Percentiles rank a stretch among this genome's conserved stretches.
Evolutionary conservation across 2,329 filamentous ascomycete species (phyloP).

Genomic region (Paracamarosporium sp.): DNA sequence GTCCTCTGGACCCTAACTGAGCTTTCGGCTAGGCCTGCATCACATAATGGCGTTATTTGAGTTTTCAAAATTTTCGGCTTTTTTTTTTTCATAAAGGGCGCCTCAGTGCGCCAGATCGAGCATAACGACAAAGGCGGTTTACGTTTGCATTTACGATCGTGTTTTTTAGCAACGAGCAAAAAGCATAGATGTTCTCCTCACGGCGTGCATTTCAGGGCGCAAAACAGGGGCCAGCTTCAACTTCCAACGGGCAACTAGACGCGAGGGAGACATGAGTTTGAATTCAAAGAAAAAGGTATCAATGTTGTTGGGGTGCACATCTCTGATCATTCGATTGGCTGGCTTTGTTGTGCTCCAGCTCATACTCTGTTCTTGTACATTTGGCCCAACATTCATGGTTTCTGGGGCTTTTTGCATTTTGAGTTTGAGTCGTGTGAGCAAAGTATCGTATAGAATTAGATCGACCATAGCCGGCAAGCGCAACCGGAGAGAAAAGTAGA

Average conservation of each 20-base stretch:
- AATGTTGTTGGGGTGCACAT: background rate
- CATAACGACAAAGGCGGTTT: constrained; percentile 30
- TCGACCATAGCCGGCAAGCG: background rate
- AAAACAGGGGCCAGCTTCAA: constrained; percentile 16
- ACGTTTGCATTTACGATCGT: constrained; percentile 24
- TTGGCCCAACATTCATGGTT: background rate
- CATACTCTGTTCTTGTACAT: constrained; percentile 6
- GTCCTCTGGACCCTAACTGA: constrained; percentile 21
- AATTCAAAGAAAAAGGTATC: constrained; percentile 1
- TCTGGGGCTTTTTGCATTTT: background rate
- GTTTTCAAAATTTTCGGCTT: constrained; percentile 15
- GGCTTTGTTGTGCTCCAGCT: background rate
- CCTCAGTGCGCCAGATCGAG: constrained; percentile 14
- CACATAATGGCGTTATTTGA: constrained; percentile 33
- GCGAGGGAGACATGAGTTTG: background rate
- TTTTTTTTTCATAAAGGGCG: constrained; percentile 8
- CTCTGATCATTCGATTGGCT: background rate
- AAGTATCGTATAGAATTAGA: constrained; percentile 2
- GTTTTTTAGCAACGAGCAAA: constrained; percentile 26
- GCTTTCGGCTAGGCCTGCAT: constrained; percentile 32
- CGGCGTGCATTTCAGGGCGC: constrained; percentile 41
- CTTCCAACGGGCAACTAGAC: constrained; percentile 16
- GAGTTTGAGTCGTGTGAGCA: background rate
- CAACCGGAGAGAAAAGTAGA: background rate
- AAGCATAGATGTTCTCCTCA: constrained; percentile 46